phyloP scores from a whole-genome alignment of 1,139 yeast species.

The Ogataea hybrid region DNA sequence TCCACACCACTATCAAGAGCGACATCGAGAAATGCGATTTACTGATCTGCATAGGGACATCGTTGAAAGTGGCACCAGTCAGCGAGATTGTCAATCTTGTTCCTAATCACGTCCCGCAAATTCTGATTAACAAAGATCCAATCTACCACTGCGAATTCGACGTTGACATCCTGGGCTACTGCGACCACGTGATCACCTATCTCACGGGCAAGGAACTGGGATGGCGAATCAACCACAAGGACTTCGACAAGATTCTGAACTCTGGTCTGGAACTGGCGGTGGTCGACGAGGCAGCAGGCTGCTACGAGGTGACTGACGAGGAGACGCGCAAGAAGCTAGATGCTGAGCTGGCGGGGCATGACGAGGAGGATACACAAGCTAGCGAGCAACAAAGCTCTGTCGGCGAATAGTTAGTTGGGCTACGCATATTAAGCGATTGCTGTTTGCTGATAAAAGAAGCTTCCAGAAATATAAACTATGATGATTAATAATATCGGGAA shows the following conservation, averaged over 20 bases:
- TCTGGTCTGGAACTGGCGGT: constrained; percentile 31
- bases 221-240: constrained; percentile 68
- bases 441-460: background rate
- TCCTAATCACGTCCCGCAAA: constrained; percentile 73
- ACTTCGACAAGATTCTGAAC: constrained; percentile 30
- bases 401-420: background rate
- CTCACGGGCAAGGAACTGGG: constrained; percentile 53
- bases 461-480: background rate
- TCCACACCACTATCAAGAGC: constrained; percentile 60
- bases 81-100: constrained; percentile 81
- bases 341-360: background rate
- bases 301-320: constrained; percentile 34
- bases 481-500: background rate
- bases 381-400: background rate
- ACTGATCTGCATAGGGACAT: constrained; percentile 86
- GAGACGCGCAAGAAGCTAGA: constrained; percentile 13
- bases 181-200: constrained; percentile 82
- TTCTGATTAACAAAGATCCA: constrained; percentile 77
- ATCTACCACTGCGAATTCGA: constrained; percentile 83
- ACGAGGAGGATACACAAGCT: background rate
- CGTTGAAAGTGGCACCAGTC: constrained; percentile 95
- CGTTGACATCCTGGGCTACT: constrained; percentile 73
- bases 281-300: constrained; percentile 32
- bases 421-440: background rate
- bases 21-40: constrained; percentile 74